phyloP scores from a whole-genome alignment of 2,329 filamentous ascomycete species.

The Emericellopsis atlantica region DNA sequence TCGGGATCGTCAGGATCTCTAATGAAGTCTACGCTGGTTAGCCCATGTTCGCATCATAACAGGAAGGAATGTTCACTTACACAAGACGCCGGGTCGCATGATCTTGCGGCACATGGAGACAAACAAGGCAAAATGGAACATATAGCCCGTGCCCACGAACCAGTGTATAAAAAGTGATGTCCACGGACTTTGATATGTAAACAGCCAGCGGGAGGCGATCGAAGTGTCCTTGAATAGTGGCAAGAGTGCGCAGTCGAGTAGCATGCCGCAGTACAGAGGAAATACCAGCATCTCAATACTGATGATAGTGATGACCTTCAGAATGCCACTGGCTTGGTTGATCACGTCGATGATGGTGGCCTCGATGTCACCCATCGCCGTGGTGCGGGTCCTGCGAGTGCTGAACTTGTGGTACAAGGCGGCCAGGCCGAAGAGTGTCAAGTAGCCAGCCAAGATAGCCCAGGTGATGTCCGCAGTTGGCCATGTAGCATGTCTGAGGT shows the following conservation, averaged over 20 bases:
- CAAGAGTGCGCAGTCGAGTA: constrained; percentile 78
- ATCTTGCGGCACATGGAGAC: constrained; percentile 99
- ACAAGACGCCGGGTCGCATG: constrained; percentile 86
- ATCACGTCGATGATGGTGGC: constrained; percentile 69
- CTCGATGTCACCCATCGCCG: constrained; percentile 52
- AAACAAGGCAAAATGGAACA: constrained; percentile 99
- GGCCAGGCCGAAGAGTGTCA: constrained; percentile 60
- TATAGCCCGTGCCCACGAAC: constrained; percentile 98
- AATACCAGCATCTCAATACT: constrained; percentile 99
- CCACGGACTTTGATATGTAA: constrained; percentile 66
- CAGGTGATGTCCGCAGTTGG: constrained; percentile 48
- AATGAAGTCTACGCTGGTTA: constrained; percentile 61
- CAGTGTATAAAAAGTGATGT: constrained; percentile 95
- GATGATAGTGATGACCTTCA: constrained; percentile 97
- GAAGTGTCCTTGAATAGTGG: constrained; percentile 80
- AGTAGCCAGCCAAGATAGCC: constrained; percentile 73
- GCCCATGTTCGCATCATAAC: background rate
- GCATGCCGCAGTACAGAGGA: constrained; percentile 84
- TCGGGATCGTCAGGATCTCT: constrained; percentile 96
- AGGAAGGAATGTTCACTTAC: constrained; percentile 34
- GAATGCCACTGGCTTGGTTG: constrained; percentile 86
- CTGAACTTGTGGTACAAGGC: constrained; percentile 69
- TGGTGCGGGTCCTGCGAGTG: constrained; percentile 49
- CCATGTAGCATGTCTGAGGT: constrained; percentile 56
- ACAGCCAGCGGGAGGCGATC: constrained; percentile 62